Evolutionary conservation across 768 basidiomycete species (phyloP), one percentile per base, ranked within the genome.

Genomic region (Lyophyllum atratum): DNA sequence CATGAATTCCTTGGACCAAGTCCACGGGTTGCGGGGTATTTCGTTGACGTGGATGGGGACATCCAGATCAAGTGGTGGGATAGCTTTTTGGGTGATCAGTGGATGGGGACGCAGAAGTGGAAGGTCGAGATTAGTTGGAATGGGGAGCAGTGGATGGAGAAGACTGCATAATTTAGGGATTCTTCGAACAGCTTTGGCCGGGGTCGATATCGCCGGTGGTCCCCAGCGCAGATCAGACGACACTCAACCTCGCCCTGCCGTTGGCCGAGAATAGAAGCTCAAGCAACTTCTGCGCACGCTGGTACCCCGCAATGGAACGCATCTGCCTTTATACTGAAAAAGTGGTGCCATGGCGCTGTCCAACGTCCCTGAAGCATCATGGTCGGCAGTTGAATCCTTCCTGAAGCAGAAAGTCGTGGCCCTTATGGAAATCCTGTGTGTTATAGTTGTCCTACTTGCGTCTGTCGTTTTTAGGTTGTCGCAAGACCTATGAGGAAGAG

Each of bases 1-100:
- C 77, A 80, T 54, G 78, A 80, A 59, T 76, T 72, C 59, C 65
- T 80, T 10, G 77, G 78, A 1, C 76, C 77, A 3, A 76, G 74
- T 62, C 76, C 78, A 28, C 69, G 76, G 19, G 71, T 79, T 6
- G 78, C 74, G 9, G 77, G 77, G 6, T 80, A 76, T 59, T 68
- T 59, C 28, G 64, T 72, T 8, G 77, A 78, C 55, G 55, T 62
- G 2, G 62, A 65, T 26, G 77, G 76, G 9, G 74, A 77, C 25
- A 61, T 77, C 19, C 74, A 75, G 56, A 68, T 80, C 53, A 72
- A 70, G 54, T 79, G 74, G 74, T 78, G 76, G 75, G 77, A 80
- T 56, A 70, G 62, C 34, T 80, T 76, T 61, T 60, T 80, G 46
- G 65, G 69, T 31, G 76, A 78, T 51, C 75, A 76, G 55, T 80